Conservation (phyloP, 2,329 filamentous ascomycete genomes). For the Teratosphaeriaceae sp. region DNA sequence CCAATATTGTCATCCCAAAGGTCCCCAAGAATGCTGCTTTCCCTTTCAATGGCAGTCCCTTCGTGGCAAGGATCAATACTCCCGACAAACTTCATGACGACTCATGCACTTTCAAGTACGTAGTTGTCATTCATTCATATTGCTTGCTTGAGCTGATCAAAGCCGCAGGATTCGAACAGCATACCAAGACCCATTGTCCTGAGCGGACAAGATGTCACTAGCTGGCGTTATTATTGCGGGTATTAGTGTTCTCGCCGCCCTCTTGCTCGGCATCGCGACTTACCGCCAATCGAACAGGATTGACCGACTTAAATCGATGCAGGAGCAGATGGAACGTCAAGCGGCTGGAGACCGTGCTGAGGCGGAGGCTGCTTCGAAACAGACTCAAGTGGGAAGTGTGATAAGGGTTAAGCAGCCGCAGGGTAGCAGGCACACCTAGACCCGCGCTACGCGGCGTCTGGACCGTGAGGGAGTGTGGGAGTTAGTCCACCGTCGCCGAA, state of each 20-base stretch:
- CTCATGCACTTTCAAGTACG: constrained; percentile 1
- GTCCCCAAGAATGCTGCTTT: constrained; percentile 1
- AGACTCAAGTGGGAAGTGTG: not conserved
- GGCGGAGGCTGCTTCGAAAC: not conserved
- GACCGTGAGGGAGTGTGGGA: not conserved
- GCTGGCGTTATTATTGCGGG: constrained; percentile 1
- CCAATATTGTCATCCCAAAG: constrained; percentile 1
- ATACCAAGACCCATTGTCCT: not conserved
- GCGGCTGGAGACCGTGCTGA: not conserved
- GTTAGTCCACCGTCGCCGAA: not conserved
- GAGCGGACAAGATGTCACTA: constrained; percentile 1
- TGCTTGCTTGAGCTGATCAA: constrained; percentile 1
- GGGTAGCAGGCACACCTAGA: not conserved
- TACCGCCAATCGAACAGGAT: constrained; percentile 1
- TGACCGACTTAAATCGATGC: not conserved
- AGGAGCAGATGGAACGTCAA: not conserved
- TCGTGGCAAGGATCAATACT: constrained; percentile 1
- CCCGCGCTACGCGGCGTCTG: not conserved
- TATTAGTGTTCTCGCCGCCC: not conserved
- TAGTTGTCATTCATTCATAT: constrained; percentile 1
- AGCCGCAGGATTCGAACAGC: not conserved
- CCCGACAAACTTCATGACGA: not conserved
- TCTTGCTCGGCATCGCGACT: not conserved
- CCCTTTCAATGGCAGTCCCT: not conserved
- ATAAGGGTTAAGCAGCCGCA: not conserved